A percentile compares a stretch with the other conserved stretches of the same genome.
These are phyloP conservation scores for Castanea sativa DNA, from an alignment of 306 rosid species.

Conservation along the genomic window DNA sequence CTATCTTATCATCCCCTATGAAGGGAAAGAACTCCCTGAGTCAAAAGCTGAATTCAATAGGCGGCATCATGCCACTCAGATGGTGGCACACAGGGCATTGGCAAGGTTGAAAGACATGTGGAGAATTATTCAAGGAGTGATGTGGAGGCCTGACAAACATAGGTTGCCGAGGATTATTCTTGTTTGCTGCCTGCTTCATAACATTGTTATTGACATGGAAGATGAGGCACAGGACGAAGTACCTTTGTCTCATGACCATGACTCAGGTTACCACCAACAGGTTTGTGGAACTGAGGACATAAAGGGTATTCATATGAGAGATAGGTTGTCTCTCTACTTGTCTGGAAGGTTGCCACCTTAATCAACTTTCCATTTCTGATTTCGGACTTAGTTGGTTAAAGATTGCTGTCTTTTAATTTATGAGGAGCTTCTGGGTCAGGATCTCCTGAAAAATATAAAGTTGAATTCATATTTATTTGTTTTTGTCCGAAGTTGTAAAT, in stretches of 20 bases:
- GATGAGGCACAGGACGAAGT: conserved; percentile 51
- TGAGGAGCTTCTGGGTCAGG: conserved; percentile 1
- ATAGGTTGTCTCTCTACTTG: conserved; percentile 53
- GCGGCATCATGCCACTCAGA: conserved; percentile 54
- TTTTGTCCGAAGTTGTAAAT: conserved; percentile 24
- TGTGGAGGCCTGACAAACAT: conserved; percentile 98
- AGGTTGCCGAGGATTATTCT: conserved; percentile 84
- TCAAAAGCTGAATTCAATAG: conserved; percentile 55
- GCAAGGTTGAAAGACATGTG: conserved; percentile 77
- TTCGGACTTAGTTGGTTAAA: conserved; percentile 15
- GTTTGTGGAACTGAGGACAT: conserved; percentile 54
- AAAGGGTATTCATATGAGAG: conserved; percentile 65
- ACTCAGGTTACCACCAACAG: conserved; percentile 64
- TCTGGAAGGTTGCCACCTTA: conserved; percentile 44
- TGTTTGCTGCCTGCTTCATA: conserved; percentile 89
- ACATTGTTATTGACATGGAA: conserved; percentile 72
- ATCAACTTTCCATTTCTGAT: conserved; percentile 14
- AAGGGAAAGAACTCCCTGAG: conserved; percentile 61
- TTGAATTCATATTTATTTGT: conserved; percentile 5
- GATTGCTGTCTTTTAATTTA: conserved; percentile 17
- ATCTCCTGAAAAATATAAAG: conserved; percentile 2
- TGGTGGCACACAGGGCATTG: conserved; percentile 73
- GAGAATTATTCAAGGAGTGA: conserved; percentile 85
- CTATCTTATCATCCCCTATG: conserved; percentile 74
- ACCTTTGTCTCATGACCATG: conserved; percentile 60